A percentile compares a stretch with the other conserved stretches of the same genome.
phyloP scores from a whole-genome alignment of 1,284 basidiomycete genomes.

The Ganoderma lucidum region DNA sequence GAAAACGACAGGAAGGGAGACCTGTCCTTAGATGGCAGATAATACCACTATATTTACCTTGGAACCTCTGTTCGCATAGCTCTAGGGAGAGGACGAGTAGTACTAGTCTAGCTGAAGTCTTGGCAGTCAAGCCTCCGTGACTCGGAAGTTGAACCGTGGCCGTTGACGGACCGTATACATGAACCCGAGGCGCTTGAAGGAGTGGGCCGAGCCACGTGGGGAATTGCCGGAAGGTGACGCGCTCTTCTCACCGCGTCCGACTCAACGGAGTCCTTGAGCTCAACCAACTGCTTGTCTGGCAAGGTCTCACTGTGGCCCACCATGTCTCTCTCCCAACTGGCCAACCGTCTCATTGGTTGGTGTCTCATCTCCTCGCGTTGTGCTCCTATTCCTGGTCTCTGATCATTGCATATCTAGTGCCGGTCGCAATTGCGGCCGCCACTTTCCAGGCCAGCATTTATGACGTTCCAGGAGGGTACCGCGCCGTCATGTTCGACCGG shows the following conservation, averaged over 20 bases:
- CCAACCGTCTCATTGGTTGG: conserved; percentile 43
- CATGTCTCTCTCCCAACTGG: conserved; percentile 51
- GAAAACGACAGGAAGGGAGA: conserved; percentile 64
- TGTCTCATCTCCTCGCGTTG: background rate
- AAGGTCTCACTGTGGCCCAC: background rate
- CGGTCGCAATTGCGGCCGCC: conserved; percentile 74
- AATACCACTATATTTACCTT: background rate
- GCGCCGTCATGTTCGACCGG: conserved; percentile 98
- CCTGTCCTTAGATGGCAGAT: conserved; percentile 37
- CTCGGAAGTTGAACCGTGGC: too few species aligned
- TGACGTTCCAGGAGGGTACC: conserved; percentile 93
- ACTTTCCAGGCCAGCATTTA: conserved; percentile 84
- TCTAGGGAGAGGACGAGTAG: too few species aligned
- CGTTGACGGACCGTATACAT: too few species aligned
- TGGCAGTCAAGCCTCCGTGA: too few species aligned
- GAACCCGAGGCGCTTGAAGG: too few species aligned
- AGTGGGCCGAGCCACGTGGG: too few species aligned
- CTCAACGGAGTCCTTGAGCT: background rate
- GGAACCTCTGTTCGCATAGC: too few species aligned
- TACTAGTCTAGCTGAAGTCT: too few species aligned
- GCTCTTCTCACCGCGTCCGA: background rate
- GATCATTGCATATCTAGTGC: conserved; percentile 60
- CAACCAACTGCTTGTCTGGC: background rate
- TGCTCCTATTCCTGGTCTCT: background rate
- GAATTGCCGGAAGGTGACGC: too few species aligned